Evolutionary conservation across 495 filamentous ascomycete genomes (phyloP).

Genomic region (Neurospora terricola): DNA sequence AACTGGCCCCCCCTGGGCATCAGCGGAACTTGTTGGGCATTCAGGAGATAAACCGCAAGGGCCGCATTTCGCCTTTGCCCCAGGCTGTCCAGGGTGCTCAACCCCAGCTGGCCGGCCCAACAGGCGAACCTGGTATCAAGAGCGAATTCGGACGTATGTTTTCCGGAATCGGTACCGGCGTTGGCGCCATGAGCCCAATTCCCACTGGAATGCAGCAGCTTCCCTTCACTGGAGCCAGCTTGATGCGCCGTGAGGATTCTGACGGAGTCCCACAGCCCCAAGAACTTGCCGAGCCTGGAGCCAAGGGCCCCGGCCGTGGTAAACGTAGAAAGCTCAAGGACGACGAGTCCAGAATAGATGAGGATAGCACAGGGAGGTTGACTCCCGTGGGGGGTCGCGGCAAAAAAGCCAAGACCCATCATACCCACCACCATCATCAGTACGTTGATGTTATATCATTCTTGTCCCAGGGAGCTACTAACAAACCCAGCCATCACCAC

Average conservation of each 20-base stretch:
- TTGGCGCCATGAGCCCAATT: slow-evolving; percentile 51
- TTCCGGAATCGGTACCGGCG: slow-evolving; percentile 79
- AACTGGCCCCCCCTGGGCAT: slow-evolving; percentile 40
- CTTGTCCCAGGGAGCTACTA: slow-evolving; percentile 12
- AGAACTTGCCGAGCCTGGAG: slow-evolving; percentile 13
- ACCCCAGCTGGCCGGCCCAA: slow-evolving; percentile 61
- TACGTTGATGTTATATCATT: slow-evolving; percentile 26
- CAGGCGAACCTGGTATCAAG: slow-evolving; percentile 76
- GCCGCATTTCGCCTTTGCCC: slow-evolving; percentile 66
- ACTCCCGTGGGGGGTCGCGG: slow-evolving; percentile 44
- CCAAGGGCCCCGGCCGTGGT: slow-evolving; percentile 33
- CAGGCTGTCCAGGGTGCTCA: slow-evolving; percentile 91
- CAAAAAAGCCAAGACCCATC: slow-evolving; percentile 47
- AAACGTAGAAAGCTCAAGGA: slow-evolving; percentile 52
- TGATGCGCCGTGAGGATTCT: slow-evolving; percentile 37
- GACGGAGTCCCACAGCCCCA: slow-evolving; percentile 28
- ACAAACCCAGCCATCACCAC: slow-evolving; percentile 51
- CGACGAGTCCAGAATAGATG: slow-evolving; percentile 47
- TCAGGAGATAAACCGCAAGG: slow-evolving; percentile 55
- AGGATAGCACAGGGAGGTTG: slow-evolving; percentile 46
- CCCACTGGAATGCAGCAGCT: slow-evolving; percentile 32
- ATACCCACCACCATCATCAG: slow-evolving; percentile 54
- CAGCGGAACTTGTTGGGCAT: slow-evolving; percentile 46
- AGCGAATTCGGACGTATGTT: slow-evolving; percentile 88
- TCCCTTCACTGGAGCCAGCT: slow-evolving; percentile 29